phyloP scores from a whole-genome alignment of 345 rosid genomes.

The Cardiospermum halicacabum region DNA sequence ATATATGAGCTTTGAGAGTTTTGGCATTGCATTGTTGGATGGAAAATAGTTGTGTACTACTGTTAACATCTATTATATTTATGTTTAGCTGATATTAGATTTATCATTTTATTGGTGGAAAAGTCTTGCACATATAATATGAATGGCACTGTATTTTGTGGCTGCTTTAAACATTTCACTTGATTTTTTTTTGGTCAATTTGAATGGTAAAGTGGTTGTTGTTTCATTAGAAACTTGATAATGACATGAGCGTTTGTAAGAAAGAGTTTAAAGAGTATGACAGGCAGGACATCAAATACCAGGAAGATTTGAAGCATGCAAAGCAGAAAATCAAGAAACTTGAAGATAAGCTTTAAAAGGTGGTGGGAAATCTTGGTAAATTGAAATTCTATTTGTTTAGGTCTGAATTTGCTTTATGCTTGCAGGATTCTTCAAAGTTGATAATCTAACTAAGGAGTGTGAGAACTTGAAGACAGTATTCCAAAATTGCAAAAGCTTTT shows the following conservation, averaged over 20 bases:
- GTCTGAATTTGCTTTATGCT: slow-evolving; percentile 24
- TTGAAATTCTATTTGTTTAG: slow-evolving; percentile 4
- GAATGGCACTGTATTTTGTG: background rate
- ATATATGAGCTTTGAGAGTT: too few species aligned
- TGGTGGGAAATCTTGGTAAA: slow-evolving; percentile 22
- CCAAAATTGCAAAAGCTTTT: slow-evolving; percentile 66
- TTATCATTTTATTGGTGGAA: too few species aligned
- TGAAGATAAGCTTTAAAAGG: slow-evolving; percentile 84
- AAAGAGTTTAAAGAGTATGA: slow-evolving; percentile 93
- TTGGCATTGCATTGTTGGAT: too few species aligned
- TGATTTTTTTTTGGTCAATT: background rate
- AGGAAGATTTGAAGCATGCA: slow-evolving; percentile 87
- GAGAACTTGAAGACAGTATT: slow-evolving; percentile 71
- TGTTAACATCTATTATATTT: background rate
- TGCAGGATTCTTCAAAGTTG: slow-evolving; percentile 73
- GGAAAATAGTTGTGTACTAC: too few species aligned
- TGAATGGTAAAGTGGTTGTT: slow-evolving; percentile 9
- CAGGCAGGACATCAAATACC: slow-evolving; percentile 86
- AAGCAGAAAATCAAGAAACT: slow-evolving; percentile 95
- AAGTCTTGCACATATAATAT: too few species aligned
- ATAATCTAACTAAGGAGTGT: slow-evolving; percentile 55
- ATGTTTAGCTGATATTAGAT: background rate
- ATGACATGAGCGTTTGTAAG: slow-evolving; percentile 58
- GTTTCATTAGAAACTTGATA: slow-evolving; percentile 69
- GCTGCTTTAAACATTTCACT: background rate